Evolutionary conservation across 2,329 filamentous ascomycete genomes (phyloP).

Genomic region (Periconia sp.): DNA sequence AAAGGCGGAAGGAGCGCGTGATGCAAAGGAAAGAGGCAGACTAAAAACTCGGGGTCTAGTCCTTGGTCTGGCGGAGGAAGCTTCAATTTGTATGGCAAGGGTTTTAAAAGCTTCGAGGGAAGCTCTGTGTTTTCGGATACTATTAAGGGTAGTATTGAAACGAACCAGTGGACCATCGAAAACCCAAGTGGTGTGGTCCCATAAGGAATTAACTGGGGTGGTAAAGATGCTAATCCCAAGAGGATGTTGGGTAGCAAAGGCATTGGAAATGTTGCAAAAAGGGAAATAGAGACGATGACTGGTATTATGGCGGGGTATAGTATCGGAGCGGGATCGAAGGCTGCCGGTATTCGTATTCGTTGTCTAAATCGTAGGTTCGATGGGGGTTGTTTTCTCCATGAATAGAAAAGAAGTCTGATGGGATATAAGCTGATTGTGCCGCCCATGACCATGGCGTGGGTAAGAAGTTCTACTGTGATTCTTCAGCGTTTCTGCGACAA

Average conservation of each 20-base stretch:
- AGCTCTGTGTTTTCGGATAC: conserved; percentile 54
- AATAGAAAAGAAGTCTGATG: conserved; percentile 43
- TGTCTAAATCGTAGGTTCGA: conserved; percentile 42
- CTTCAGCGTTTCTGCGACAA: conserved; percentile 17
- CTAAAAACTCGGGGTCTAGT: conserved; percentile 64
- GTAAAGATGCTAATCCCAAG: conserved; percentile 79
- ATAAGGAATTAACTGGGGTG: conserved; percentile 73
- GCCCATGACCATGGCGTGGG: conserved; percentile 42
- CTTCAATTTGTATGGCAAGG: conserved; percentile 44
- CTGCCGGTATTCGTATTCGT: conserved; percentile 69
- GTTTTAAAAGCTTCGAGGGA: conserved; percentile 38
- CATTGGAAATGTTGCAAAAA: conserved; percentile 66
- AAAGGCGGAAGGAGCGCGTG: conserved; percentile 76
- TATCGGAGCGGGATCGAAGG: conserved; percentile 92
- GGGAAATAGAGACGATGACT: conserved; percentile 75
- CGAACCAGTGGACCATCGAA: conserved; percentile 76
- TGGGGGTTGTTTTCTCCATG: conserved; percentile 26
- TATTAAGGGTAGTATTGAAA: conserved; percentile 74
- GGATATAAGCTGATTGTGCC: conserved; percentile 45
- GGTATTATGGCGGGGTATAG: conserved; percentile 83
- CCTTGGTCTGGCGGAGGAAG: conserved; percentile 32
- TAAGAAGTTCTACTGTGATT: conserved; percentile 47
- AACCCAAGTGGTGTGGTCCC: conserved; percentile 62
- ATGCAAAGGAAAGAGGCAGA: conserved; percentile 81
- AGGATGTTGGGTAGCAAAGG: conserved; percentile 79